A percentile compares a stretch with the other conserved stretches of the same genome.
These are phyloP conservation scores for Xylariaceae sp. DNA, from an alignment of 2,329 filamentous ascomycete species.

Conservation along the genomic window DNA sequence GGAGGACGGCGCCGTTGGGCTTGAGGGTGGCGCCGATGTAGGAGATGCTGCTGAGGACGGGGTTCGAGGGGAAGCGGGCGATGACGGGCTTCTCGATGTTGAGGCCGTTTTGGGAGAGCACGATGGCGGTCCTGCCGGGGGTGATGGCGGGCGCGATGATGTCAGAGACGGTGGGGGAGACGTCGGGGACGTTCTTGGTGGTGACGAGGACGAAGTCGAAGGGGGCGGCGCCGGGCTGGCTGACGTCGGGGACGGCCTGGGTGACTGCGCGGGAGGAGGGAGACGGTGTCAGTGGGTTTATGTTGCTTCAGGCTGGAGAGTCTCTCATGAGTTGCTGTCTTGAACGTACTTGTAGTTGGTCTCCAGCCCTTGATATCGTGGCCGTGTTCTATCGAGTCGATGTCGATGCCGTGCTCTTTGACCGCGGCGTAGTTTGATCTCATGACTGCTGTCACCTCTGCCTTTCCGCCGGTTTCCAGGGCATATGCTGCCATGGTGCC, in stretches of 20 bases:
- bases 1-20: slow-evolving; percentile 41
- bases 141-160: slow-evolving; percentile 49
- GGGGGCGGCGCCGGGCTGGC: slow-evolving; percentile 15
- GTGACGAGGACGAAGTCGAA: slow-evolving; percentile 54
- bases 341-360: slow-evolving; percentile 39
- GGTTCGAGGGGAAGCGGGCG: slow-evolving; percentile 44
- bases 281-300: too few species aligned
- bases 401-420: slow-evolving; percentile 43
- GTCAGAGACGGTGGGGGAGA: slow-evolving; percentile 42
- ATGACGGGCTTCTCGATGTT: slow-evolving; percentile 56
- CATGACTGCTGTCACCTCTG: slow-evolving; percentile 50
- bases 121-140: slow-evolving; percentile 44
- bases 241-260: slow-evolving; percentile 43
- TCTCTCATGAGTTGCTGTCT: too few species aligned
- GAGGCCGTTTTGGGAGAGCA: slow-evolving; percentile 60
- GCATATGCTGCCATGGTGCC: slow-evolving; percentile 53
- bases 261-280: slow-evolving; percentile 33
- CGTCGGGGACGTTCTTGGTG: slow-evolving; percentile 56
- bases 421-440: slow-evolving; percentile 52
- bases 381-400: slow-evolving; percentile 53
- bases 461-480: slow-evolving; percentile 45
- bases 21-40: slow-evolving; percentile 48
- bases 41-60: slow-evolving; percentile 48
- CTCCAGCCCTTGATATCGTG: slow-evolving; percentile 40
- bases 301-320: too few species aligned